phyloP scores from a whole-genome alignment of 78 protist genomes.

The Dictyostelium intermedium region DNA sequence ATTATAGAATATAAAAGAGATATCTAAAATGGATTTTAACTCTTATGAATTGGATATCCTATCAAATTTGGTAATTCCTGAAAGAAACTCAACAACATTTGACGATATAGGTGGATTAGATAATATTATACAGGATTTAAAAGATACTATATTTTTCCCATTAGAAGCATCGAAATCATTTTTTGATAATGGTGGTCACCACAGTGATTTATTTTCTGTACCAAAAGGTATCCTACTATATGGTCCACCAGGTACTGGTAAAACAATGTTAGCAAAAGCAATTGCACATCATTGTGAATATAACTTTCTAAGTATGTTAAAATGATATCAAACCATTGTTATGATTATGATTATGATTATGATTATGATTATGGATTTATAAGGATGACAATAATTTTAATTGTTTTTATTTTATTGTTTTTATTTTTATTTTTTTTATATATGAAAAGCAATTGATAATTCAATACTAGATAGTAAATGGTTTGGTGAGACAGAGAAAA shows the following conservation, averaged over 20 bases:
- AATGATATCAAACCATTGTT: slow-evolving; percentile 91
- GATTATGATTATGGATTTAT: too few species aligned
- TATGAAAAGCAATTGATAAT: background rate
- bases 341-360: slow-evolving; percentile 83
- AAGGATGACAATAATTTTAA: slow-evolving; percentile 5
- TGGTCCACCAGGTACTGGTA: slow-evolving; percentile 99
- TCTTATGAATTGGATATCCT: background rate
- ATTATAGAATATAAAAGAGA: background rate
- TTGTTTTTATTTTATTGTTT: background rate
- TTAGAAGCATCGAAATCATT: slow-evolving; percentile 96
- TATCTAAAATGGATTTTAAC: background rate
- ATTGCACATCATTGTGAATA: slow-evolving; percentile 99
- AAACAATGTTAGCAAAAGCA: slow-evolving; percentile 99
- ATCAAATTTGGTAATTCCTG: background rate
- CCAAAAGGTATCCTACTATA: slow-evolving; percentile 99
- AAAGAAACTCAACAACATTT: slow-evolving; percentile 97
- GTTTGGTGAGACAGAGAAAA: slow-evolving; percentile 99
- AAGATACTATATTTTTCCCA: slow-evolving; percentile 96
- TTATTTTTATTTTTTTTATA: background rate
- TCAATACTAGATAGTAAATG: slow-evolving; percentile 89
- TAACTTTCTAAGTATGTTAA: slow-evolving; percentile 93
- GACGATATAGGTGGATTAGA: slow-evolving; percentile 99
- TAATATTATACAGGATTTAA: slow-evolving; percentile 90
- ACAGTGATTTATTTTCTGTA: slow-evolving; percentile 94
- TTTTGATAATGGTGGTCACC: slow-evolving; percentile 42